These are phyloP conservation scores for Rutstroemia sp. DNA, from an alignment of 2,329 filamentous ascomycete genomes.

Conservation along the genomic window DNA sequence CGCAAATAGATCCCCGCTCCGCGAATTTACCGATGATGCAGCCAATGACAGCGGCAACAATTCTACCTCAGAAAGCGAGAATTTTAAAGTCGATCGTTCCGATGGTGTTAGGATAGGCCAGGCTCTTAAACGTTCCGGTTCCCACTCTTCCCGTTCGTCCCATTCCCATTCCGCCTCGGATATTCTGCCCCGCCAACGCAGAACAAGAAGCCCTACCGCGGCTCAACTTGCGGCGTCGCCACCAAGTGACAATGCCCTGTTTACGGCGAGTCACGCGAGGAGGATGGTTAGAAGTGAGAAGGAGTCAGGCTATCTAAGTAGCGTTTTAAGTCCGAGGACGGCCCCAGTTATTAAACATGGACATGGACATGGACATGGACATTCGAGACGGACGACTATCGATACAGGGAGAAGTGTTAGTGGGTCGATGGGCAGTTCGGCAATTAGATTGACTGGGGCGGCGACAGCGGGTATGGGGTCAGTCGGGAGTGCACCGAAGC, in stretches of 20 bases:
- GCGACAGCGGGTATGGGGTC: constrained; percentile 9
- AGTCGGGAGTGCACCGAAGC: constrained; percentile 20
- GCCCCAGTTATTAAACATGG: constrained; percentile 48
- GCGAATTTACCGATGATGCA: constrained; percentile 27
- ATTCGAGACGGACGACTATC: constrained; percentile 25
- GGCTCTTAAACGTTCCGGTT: constrained; percentile 27
- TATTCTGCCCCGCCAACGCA: constrained; percentile 17
- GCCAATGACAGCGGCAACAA: constrained; percentile 32
- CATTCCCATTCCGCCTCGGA: constrained; percentile 20
- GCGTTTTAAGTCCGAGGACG: constrained; percentile 54
- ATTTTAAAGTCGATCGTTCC: constrained; percentile 21
- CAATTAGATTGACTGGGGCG: background rate
- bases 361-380: constrained; percentile 2
- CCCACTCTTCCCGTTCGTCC: constrained; percentile 20
- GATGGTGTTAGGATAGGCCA: constrained; percentile 27
- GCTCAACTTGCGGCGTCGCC: constrained; percentile 45
- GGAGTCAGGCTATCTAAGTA: constrained; percentile 45
- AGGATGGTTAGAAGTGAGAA: constrained; percentile 58
- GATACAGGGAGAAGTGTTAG: constrained; percentile 23
- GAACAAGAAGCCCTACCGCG: constrained; percentile 32
- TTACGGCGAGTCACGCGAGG: constrained; percentile 58
- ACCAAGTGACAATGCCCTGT: constrained; percentile 52
- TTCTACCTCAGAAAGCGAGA: constrained; percentile 28
- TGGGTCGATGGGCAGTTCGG: constrained; percentile 19
- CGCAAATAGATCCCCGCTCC: constrained; percentile 39